A percentile compares a stretch with the other conserved stretches of the same genome.
These are phyloP conservation scores for Penicillium steckii DNA, from an alignment of 495 filamentous ascomycete species.

Conservation along the genomic window DNA sequence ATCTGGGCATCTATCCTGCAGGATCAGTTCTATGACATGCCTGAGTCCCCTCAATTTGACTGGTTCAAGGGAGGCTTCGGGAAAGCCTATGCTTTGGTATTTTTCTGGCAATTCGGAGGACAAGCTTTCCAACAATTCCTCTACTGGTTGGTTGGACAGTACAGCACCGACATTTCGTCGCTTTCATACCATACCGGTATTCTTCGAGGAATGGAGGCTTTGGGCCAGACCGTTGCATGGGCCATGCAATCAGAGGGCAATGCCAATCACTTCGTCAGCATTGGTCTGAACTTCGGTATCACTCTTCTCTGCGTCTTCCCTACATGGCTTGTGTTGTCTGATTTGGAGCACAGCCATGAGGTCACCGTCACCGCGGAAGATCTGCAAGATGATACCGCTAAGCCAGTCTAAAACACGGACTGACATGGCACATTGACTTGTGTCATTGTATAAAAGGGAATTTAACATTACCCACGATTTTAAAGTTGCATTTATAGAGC, in stretches of 20 bases:
- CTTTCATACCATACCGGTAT: constrained; percentile 35
- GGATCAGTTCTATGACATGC: constrained; percentile 26
- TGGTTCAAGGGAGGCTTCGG: constrained; percentile 35
- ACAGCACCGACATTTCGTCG: constrained; percentile 32
- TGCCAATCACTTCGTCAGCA: constrained; percentile 36
- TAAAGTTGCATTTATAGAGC: neutral
- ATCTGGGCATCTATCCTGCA: constrained; percentile 34
- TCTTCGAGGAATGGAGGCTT: constrained; percentile 31
- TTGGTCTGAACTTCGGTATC: constrained; percentile 35
- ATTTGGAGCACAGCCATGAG: constrained; percentile 34
- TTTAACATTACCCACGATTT: neutral
- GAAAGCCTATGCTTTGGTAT: constrained; percentile 31
- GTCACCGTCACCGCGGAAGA: constrained; percentile 28
- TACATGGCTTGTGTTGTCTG: constrained; percentile 35
- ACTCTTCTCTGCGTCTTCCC: constrained; percentile 30
- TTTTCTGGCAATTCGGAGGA: constrained; percentile 34
- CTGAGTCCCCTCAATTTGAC: constrained; percentile 27
- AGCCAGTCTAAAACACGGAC: neutral
- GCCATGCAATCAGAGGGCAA: constrained; percentile 33
- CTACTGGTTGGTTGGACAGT: constrained; percentile 35
- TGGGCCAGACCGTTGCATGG: constrained; percentile 35
- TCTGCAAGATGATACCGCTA: neutral
- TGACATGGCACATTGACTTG: neutral
- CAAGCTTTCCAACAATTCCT: constrained; percentile 37
- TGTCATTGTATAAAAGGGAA: neutral